Evolutionary conservation across 1,284 basidiomycete genomes (phyloP).

Genomic region (Apiotrichum veenhuisii): DNA sequence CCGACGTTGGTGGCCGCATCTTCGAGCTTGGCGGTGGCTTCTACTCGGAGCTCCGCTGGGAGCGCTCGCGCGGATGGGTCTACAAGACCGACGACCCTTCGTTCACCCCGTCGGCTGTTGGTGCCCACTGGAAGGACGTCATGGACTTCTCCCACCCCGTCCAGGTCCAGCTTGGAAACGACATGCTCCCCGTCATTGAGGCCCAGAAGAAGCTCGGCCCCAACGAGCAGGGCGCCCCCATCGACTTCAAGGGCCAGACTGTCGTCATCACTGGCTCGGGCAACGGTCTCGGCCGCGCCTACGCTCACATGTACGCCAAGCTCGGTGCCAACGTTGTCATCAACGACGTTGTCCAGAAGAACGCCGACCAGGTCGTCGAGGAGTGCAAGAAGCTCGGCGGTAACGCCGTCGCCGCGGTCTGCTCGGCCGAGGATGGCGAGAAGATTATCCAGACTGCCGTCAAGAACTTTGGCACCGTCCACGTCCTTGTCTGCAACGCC

Average conservation of each 20-base stretch:
- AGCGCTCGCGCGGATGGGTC: slow-evolving; percentile 75
- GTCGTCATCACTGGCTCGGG: slow-evolving; percentile 93
- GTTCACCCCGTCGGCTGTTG: slow-evolving; percentile 93
- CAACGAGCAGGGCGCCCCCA: slow-evolving; percentile 46
- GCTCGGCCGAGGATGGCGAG: slow-evolving; percentile 82
- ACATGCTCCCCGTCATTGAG: slow-evolving; percentile 51
- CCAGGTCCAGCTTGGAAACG: slow-evolving; percentile 64
- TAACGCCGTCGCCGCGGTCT: slow-evolving; percentile 77
- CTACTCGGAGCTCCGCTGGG: slow-evolving; percentile 88
- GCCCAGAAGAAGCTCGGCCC: slow-evolving; percentile 12
- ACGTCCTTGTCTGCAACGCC: slow-evolving; percentile 89
- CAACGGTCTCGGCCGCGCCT: slow-evolving; percentile 85
- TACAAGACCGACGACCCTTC: slow-evolving; percentile 81
- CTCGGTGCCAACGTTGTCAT: slow-evolving; percentile 95
- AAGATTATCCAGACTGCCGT: slow-evolving; percentile 81
- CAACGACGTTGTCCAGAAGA: slow-evolving; percentile 88
- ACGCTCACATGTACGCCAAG: slow-evolving; percentile 84
- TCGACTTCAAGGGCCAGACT: slow-evolving; percentile 85
- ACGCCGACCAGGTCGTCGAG: slow-evolving; percentile 75
- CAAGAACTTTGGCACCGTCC: slow-evolving; percentile 82
- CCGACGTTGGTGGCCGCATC: slow-evolving; percentile 77
- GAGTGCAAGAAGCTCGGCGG: slow-evolving; percentile 86
- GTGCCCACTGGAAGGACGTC: slow-evolving; percentile 74
- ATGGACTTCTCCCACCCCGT: slow-evolving; percentile 79
- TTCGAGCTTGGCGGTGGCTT: slow-evolving; percentile 96